Evolutionary conservation across 2,329 filamentous ascomycete species (phyloP), one percentile per base, ranked within the genome.

Genomic region (Colletotrichum ledebouriae): DNA sequence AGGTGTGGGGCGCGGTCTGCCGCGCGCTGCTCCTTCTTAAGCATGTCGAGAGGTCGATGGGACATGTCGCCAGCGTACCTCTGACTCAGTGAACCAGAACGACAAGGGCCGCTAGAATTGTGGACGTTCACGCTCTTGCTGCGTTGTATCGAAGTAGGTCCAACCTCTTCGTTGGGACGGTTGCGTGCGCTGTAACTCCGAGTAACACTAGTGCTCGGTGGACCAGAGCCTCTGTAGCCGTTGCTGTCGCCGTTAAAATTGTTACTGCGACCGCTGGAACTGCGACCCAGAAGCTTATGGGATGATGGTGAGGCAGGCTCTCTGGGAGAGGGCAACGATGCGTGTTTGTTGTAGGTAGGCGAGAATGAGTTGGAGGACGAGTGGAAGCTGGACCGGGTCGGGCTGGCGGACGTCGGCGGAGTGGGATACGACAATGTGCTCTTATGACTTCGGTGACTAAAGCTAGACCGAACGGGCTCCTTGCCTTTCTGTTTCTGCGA

Each of bases 1-100:
- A 92, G 85, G 76, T 91, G 90, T 2, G 87, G 87, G 29, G 88
- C 81, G 57, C 90, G 88, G 75, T 93, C 82, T n/a, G 92, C 91
- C 57, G 84, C 83, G 73, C 87, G 89, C 63, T 83, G 84, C 69
- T 93, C 89, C 59, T 85, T 83, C 70, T 84, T 84, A 73, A 94
- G 82, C 65, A 89, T 86, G 49, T 92, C 90, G 20, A 94, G 85
- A 1, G 92, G 92, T 46, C 89, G 82, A 72, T 89, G 85, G 60
- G 86, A 88, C 78, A 86, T 85, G 75, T 92, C 90, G 71, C 89
- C 89, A 1, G 89, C 87, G 72, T 83, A 91, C 64, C 89, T 84
- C 76, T 87, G 83, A 59, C 78, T 81, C 41, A 90, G 78, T n/a
- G 87, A 90, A 75, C 70, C 68, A 53, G 74, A 63, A 17, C 77